Percentiles rank a stretch among this genome's conserved stretches.
Evolutionary conservation across 345 rosid genomes (phyloP).

Genomic region (Syzygium oleosum): DNA sequence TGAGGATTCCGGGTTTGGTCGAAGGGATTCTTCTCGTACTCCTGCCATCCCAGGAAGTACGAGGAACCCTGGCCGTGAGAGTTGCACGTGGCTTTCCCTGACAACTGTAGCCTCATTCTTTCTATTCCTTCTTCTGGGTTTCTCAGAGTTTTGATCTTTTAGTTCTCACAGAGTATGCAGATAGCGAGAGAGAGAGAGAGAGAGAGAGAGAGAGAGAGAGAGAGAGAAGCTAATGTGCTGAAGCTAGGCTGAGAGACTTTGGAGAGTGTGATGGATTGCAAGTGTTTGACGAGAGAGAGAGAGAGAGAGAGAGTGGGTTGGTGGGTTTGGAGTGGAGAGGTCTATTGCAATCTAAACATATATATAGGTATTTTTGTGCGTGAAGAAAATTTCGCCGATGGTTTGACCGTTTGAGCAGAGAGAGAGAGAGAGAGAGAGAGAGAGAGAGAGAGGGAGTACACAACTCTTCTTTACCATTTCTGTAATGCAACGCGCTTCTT

Average conservation of each 20-base stretch:
- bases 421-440: neutral
- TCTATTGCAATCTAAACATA: neutral
- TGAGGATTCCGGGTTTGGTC: conserved; percentile 44
- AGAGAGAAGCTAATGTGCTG: neutral
- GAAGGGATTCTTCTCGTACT: conserved; percentile 65
- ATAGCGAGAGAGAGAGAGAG: neutral
- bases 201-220: neutral
- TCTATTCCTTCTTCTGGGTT: neutral
- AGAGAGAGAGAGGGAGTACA: neutral
- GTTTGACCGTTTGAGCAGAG: neutral
- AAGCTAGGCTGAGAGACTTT: neutral
- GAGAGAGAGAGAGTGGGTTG: neutral
- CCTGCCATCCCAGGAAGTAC: conserved; percentile 77
- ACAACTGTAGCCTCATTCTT: conserved; percentile 25
- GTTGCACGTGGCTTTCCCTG: conserved; percentile 52
- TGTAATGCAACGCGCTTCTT: neutral
- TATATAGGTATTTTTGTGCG: neutral
- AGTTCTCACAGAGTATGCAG: neutral
- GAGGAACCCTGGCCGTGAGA: conserved; percentile 84
- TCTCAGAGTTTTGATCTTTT: neutral
- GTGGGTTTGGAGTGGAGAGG: neutral
- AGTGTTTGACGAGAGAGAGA: neutral
- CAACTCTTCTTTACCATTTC: neutral
- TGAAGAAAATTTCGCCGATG: neutral
- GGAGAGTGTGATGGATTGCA: neutral